A percentile compares a stretch with the other conserved stretches of the same genome.
Conservation (phyloP, 345 rosid genomes). For the Hibiscus tridactylites region DNA sequence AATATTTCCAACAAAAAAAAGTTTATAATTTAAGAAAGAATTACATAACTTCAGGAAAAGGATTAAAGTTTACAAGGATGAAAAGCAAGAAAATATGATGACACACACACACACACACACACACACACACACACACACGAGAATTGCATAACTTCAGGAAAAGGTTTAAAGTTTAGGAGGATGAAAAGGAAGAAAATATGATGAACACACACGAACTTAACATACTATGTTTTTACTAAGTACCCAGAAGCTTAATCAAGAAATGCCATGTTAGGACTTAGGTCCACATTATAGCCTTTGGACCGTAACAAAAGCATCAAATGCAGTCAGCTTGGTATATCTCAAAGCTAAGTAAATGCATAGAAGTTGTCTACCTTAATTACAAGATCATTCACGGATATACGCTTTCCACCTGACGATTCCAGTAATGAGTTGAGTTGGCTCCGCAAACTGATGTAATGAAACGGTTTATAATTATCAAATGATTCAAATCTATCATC, state of each 20-base stretch:
- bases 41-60: not conserved
- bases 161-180: not conserved
- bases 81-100: not conserved
- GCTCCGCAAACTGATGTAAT: conserved; percentile 56
- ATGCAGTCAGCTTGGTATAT: not conserved
- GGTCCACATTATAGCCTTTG: not conserved
- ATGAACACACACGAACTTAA: not conserved
- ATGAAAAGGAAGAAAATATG: not conserved
- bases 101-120: not conserved
- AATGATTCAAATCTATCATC: not conserved
- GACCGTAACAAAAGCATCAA: not conserved
- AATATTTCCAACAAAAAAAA: not conserved
- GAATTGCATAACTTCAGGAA: not conserved
- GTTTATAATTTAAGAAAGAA: not conserved
- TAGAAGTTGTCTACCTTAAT: conserved; percentile 58
- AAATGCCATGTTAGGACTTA: not conserved
- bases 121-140: no score
- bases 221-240: not conserved
- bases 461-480: conserved; percentile 10
- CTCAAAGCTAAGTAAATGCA: not conserved
- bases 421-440: conserved; percentile 81
- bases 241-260: not conserved
- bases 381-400: conserved; percentile 93
- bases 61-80: not conserved
- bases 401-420: conserved; percentile 83